Evolutionary conservation across 2,329 filamentous ascomycete species (phyloP).

Genomic region (Nannizzia gypsea): DNA sequence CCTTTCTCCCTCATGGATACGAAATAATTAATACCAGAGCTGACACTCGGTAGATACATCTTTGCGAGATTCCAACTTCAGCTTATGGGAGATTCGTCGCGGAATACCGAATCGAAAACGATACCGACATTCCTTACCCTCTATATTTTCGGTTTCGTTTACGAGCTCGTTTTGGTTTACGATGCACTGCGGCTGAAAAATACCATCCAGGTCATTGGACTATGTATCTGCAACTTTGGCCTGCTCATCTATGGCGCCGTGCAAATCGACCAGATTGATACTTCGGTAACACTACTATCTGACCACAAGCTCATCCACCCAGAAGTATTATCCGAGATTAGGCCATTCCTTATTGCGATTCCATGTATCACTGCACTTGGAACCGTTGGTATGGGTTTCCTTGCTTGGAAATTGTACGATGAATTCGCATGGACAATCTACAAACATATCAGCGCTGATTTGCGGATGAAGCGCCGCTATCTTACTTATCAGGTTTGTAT

Average conservation of each 20-base stretch:
- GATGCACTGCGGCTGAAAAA: conserved; percentile 92
- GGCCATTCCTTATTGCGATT: conserved; percentile 71
- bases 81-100: conserved; percentile 33
- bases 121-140: conserved; percentile 93
- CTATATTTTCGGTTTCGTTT: conserved; percentile 95
- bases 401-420: conserved; percentile 92
- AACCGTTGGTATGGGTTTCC: conserved; percentile 59
- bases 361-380: conserved; percentile 70
- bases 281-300: conserved; percentile 52
- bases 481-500: conserved; percentile 80
- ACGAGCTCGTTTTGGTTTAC: conserved; percentile 79
- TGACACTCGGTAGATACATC: conserved; percentile 53
- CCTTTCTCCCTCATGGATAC: not conserved
- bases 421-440: conserved; percentile 99
- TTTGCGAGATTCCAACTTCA: conserved; percentile 70
- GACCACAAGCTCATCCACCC: conserved; percentile 34
- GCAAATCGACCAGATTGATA: conserved; percentile 78
- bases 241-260: conserved; percentile 87
- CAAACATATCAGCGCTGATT: conserved; percentile 95
- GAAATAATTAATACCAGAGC: not conserved
- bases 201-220: conserved; percentile 93
- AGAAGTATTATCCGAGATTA: conserved; percentile 56
- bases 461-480: conserved; percentile 93
- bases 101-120: conserved; percentile 41
- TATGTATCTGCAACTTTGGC: conserved; percentile 84